Conservation (phyloP, 129 eudicot species). For the Silybum marianum region DNA sequence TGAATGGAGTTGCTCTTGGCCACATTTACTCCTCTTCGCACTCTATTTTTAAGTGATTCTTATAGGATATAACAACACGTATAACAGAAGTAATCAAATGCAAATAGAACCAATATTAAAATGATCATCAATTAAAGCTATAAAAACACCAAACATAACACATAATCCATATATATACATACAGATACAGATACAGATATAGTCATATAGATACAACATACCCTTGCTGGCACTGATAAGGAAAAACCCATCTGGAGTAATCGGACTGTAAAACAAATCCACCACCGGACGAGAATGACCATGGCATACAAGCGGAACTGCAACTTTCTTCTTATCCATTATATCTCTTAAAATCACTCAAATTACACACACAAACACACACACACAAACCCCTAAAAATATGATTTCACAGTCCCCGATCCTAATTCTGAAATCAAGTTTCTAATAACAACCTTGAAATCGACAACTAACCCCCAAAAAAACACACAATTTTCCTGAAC, state of each 20-base stretch:
- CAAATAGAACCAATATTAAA: background rate
- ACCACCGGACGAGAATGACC: slow-evolving; percentile 81
- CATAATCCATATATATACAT: background rate
- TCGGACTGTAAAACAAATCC: slow-evolving; percentile 68
- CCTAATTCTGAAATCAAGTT: slow-evolving; percentile 29
- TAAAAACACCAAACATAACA: background rate
- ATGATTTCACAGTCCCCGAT: slow-evolving; percentile 25
- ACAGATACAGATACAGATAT: no score
- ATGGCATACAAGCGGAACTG: slow-evolving; percentile 67
- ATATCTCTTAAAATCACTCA: slow-evolving; percentile 2
- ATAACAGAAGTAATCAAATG: background rate
- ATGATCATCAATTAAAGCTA: background rate
- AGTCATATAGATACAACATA: slow-evolving; percentile 17
- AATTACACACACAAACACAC: slow-evolving; percentile 21
- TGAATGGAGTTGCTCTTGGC: no score
- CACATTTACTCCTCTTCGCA: background rate
- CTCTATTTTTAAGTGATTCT: background rate
- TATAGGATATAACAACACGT: background rate
- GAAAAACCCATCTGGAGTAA: slow-evolving; percentile 73
- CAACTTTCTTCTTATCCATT: slow-evolving; percentile 68
- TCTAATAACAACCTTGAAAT: slow-evolving; percentile 19
- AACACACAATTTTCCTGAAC: slow-evolving; percentile 27
- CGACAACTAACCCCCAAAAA: background rate
- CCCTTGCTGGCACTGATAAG: slow-evolving; percentile 81
- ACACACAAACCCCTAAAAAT: slow-evolving; percentile 13